Conservation (phyloP, 2,329 filamentous ascomycete species). For the Aphanocladium album region DNA sequence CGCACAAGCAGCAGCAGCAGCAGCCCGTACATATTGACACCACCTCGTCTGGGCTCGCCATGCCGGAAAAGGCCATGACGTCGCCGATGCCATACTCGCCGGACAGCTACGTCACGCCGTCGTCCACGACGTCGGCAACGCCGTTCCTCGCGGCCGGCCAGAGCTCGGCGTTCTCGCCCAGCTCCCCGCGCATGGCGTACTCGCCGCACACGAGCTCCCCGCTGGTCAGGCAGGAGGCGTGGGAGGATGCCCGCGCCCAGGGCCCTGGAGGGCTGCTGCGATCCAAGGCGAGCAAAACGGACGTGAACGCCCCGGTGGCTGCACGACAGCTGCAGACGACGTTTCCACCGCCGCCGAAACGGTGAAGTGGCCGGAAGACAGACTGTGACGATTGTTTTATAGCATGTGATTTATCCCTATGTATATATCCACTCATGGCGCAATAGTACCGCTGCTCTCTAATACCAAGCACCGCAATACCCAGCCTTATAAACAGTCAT, state of each 20-base stretch:
- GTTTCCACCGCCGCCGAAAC: constrained; percentile 13
- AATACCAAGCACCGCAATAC: not conserved
- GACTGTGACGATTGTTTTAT: not conserved
- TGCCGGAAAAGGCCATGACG: not conserved
- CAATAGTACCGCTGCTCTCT: not conserved
- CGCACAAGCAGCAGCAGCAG: constrained; percentile 6
- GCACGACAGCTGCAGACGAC: constrained; percentile 8
- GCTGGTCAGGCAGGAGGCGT: not conserved
- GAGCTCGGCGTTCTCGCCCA: not conserved
- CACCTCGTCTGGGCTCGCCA: not conserved
- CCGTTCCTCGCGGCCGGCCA: not conserved
- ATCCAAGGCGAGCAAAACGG: constrained; percentile 9
- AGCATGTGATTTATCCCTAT: not conserved
- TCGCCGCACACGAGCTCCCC: not conserved
- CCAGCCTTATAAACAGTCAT: not conserved
- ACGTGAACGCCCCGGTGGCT: constrained; percentile 9
- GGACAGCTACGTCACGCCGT: not conserved
- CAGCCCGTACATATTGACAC: not conserved
- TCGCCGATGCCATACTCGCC: constrained; percentile 4
- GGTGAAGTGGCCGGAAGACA: not conserved
- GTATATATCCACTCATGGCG: not conserved
- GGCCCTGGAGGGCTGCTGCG: not conserved
- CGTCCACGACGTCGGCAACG: constrained; percentile 5
- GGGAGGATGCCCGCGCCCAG: constrained; percentile 2
- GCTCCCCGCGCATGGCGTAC: not conserved